Evolutionary conservation across 306 rosid species (phyloP).

Genomic region (Fragaria iinumae): DNA sequence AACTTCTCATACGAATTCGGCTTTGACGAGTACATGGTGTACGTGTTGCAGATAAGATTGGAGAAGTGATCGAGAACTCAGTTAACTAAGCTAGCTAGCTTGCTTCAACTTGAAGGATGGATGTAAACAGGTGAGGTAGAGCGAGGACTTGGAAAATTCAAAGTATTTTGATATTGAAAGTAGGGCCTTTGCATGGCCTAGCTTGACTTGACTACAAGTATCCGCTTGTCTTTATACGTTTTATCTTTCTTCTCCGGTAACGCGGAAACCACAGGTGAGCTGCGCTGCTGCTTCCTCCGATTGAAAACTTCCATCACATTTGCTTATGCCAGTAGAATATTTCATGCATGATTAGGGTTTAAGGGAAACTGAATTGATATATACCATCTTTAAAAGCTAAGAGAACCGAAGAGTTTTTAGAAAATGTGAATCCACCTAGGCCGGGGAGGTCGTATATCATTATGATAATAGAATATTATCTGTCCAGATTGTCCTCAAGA

Average conservation of each 20-base stretch:
- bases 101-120: neutral
- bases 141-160: neutral
- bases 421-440: neutral
- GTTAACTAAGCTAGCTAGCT: neutral
- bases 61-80: neutral
- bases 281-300: neutral
- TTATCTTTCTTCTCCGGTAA: neutral
- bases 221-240: neutral
- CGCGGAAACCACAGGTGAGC: neutral
- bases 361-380: too few species aligned
- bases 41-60: neutral
- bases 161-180: neutral
- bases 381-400: too few species aligned
- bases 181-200: neutral
- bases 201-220: neutral
- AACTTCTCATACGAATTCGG: neutral
- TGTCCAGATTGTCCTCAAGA: neutral
- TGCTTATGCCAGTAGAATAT: neutral
- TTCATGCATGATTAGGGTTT: neutral
- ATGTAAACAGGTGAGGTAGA: neutral
- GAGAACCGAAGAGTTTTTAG: too few species aligned
- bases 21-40: neutral
- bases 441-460: neutral
- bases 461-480: too few species aligned
- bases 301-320: neutral